Evolutionary conservation across 2,329 filamentous ascomycete genomes (phyloP).

Genomic region (Microdochium bolleyi): DNA sequence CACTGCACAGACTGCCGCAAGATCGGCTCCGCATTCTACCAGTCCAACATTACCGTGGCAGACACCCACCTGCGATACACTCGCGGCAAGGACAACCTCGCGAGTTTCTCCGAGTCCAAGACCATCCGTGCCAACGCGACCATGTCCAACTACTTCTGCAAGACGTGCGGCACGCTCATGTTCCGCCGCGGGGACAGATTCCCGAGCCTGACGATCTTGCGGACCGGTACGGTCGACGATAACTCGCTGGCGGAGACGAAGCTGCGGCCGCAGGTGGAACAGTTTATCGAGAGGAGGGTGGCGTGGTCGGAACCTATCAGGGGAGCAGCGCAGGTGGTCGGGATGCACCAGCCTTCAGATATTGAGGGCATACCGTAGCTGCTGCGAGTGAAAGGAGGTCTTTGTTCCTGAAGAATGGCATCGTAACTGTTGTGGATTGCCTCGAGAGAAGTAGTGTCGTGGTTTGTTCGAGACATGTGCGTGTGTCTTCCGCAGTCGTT

Average conservation of each 20-base stretch:
- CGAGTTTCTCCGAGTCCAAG: slow-evolving; percentile 30
- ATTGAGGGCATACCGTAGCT: neutral
- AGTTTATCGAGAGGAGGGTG: slow-evolving; percentile 42
- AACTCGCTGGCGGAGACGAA: slow-evolving; percentile 47
- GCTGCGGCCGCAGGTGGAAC: slow-evolving; percentile 44
- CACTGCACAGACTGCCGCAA: slow-evolving; percentile 56
- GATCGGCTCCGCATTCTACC: slow-evolving; percentile 54
- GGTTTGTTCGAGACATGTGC: too few relatives aligned
- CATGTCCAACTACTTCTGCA: slow-evolving; percentile 58
- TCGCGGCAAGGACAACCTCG: slow-evolving; percentile 43
- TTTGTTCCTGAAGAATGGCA: too few relatives aligned
- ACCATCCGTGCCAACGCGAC: slow-evolving; percentile 36
- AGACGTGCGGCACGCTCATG: slow-evolving; percentile 51
- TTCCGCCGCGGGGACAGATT: slow-evolving; percentile 38
- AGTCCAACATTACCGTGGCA: slow-evolving; percentile 35
- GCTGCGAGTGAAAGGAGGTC: too few relatives aligned
- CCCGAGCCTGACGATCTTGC: slow-evolving; percentile 37
- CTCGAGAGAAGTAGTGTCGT: too few relatives aligned
- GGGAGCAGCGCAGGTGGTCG: neutral
- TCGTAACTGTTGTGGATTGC: too few relatives aligned
- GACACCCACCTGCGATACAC: slow-evolving; percentile 30
- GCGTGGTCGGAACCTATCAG: slow-evolving; percentile 30
- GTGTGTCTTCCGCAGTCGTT: too few relatives aligned
- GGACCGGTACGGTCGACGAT: slow-evolving; percentile 57
- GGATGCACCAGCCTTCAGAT: neutral